These are phyloP conservation scores for Penicillium sp. DNA, from an alignment of 2,329 filamentous ascomycete species.

Conservation along the genomic window DNA sequence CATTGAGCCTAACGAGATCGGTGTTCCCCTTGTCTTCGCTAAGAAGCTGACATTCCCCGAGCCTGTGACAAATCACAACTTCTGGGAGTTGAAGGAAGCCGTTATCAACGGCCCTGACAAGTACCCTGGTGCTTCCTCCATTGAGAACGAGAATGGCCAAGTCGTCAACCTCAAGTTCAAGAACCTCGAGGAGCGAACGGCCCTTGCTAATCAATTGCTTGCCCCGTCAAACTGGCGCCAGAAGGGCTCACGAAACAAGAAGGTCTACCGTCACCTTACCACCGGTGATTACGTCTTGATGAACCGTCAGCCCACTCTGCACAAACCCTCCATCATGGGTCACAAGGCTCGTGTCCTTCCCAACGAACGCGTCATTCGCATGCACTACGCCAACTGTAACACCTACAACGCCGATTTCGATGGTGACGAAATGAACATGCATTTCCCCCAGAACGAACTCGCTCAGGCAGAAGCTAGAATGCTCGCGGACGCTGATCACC, in stretches of 20 bases:
- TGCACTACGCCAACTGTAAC: constrained; percentile 99
- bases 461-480: constrained; percentile 89
- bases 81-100: constrained; percentile 90
- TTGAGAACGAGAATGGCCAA: constrained; percentile 94
- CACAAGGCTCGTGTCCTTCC: constrained; percentile 89
- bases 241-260: constrained; percentile 83
- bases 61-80: constrained; percentile 96
- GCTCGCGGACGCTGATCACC: constrained; percentile 94
- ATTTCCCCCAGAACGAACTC: constrained; percentile 96
- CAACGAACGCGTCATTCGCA: constrained; percentile 95
- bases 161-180: constrained; percentile 86
- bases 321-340: constrained; percentile 99
- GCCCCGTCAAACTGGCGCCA: constrained; percentile 76
- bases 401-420: constrained; percentile 99
- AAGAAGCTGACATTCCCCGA: constrained; percentile 95
- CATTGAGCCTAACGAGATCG: constrained; percentile 98
- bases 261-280: constrained; percentile 92
- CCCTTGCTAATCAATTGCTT: constrained; percentile 88
- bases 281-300: constrained; percentile 97
- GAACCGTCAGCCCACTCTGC: constrained; percentile 96
- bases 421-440: constrained; percentile 99
- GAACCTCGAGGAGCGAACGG: constrained; percentile 81
- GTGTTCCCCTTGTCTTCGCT: constrained; percentile 96
- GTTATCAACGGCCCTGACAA: constrained; percentile 92
- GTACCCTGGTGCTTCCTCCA: constrained; percentile 91